phyloP scores from a whole-genome alignment of 2,329 filamentous ascomycete species.

The Plenodomus lindquistii region DNA sequence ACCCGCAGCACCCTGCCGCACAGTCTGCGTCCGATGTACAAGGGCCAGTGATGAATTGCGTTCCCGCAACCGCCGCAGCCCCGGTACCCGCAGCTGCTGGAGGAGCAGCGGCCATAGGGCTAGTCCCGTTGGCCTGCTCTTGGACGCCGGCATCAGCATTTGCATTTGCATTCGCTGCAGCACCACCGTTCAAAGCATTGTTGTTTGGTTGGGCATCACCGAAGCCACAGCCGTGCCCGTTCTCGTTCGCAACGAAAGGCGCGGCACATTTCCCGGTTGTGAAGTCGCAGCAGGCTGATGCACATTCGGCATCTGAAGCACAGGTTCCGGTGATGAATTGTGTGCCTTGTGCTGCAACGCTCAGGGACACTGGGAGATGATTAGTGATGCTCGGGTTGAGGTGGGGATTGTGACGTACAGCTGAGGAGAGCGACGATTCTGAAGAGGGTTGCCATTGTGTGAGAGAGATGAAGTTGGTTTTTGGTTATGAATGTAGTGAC shows the following conservation, averaged over 20 bases:
- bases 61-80: constrained; percentile 18
- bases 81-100: constrained; percentile 2
- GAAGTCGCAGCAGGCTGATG: constrained; percentile 29
- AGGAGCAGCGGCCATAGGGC: background rate
- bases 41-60: constrained; percentile 47
- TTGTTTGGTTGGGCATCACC: constrained; percentile 41
- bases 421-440: constrained; percentile 29
- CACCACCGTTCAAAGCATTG: constrained; percentile 27
- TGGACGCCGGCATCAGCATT: constrained; percentile 3
- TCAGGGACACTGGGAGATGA: constrained; percentile 26
- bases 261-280: constrained; percentile 41
- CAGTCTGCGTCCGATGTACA: constrained; percentile 46
- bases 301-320: constrained; percentile 32
- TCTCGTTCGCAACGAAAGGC: constrained; percentile 37
- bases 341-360: constrained; percentile 29
- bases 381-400: background rate
- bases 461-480: background rate
- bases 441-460: constrained; percentile 32
- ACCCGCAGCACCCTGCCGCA: constrained; percentile 44
- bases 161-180: constrained; percentile 6
- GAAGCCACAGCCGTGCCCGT: constrained; percentile 43
- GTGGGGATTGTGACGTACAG: constrained; percentile 14
- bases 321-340: constrained; percentile 39
- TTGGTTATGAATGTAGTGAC: too few species aligned
- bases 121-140: background rate